phyloP scores from a whole-genome alignment of 2,329 filamentous ascomycete species.

The Alternaria burnsii region DNA sequence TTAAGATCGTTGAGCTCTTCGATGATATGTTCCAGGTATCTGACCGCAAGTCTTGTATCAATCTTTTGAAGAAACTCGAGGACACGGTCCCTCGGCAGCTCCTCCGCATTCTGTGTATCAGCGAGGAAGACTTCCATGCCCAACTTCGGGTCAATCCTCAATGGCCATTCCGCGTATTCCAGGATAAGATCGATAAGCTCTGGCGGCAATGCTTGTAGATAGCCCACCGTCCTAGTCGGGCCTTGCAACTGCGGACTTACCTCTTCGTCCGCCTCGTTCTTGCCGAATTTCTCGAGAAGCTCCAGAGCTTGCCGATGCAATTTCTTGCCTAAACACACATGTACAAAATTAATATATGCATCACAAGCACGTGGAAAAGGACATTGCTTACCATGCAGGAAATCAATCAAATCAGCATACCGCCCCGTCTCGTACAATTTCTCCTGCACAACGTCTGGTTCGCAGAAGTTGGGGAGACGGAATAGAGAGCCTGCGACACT shows the following conservation, averaged over 20 bases:
- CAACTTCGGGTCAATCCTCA: slow-evolving; percentile 73
- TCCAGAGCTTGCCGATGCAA: slow-evolving; percentile 87
- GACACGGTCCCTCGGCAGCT: slow-evolving; percentile 78
- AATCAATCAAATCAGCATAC: slow-evolving; percentile 96
- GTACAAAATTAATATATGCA: no score
- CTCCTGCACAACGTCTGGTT: slow-evolving; percentile 93
- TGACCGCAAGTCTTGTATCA: slow-evolving; percentile 74
- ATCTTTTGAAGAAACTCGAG: slow-evolving; percentile 76
- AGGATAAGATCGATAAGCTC: slow-evolving; percentile 90
- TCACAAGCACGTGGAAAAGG: no score
- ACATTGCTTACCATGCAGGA: slow-evolving; percentile 88
- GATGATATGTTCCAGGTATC: slow-evolving; percentile 91
- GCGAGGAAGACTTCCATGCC: slow-evolving; percentile 94
- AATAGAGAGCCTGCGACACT: slow-evolving; percentile 88
- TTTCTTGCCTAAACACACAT: slow-evolving; percentile 69
- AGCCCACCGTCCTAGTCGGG: slow-evolving; percentile 82
- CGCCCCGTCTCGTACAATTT: slow-evolving; percentile 86
- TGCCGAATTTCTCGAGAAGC: slow-evolving; percentile 82
- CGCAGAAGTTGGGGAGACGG: slow-evolving; percentile 95
- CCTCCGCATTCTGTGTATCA: slow-evolving; percentile 95
- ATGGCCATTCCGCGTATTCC: slow-evolving; percentile 89
- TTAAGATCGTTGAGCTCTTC: slow-evolving; percentile 84
- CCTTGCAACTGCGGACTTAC: slow-evolving; percentile 71
- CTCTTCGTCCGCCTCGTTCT: slow-evolving; percentile 57
- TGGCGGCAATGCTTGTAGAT: slow-evolving; percentile 87